Base-by-base conservation (phyloP, 108 stramenopile species). In the Mayamaea pseudoterrestris region DNA sequence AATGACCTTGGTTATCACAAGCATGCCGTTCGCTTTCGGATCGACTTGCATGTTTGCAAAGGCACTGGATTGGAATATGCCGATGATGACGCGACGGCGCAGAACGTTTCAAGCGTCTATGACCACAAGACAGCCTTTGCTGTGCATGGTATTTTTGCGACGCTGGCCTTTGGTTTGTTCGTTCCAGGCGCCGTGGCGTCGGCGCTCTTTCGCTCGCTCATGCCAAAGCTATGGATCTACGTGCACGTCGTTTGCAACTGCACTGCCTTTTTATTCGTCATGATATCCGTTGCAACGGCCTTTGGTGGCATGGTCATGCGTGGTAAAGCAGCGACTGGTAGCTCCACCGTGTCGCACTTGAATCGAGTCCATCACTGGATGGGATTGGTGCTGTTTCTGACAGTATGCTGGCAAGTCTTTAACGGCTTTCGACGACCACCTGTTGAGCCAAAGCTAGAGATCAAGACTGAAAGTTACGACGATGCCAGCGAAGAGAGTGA, bases 181-280 rank as follows among this genome's bases (percentile, higher is more conserved):
- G 27, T 65, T 12, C 77, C 77, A 13, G 44, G 59, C 12, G 57
- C 77, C 28, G 55, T 78, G 24, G 61, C 72, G 3, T 61, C 66
- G 0, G 77, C 77, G 11, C 53, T 57, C 46, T 74, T 74, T 44
- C 72, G 73, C 12, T 60, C 62, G 14, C 32, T 71, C 8, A 56
- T 74, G 7, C 77, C 73, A 17, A 35, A 39, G 3, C 53, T 49
- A 9, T 78, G 77, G 77, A 74, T 78, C 28, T 74, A 74, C 54
- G 50, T 78, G 27, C 77, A 78, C 31, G 77, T 78, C 17, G 57
- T 63, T 41, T 26, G 61, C 27, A 74, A 78, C 28, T 24, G 66
- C 20, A 36, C 62, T 44, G 51, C 65, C 9, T 63, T 70, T 14
- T 40, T 56, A 7, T 40, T 70, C 7, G 52, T 57, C 1, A 52